Evolutionary conservation across 2,329 filamentous ascomycete species (phyloP).

Genomic region (Paraphaeosphaeria sporulosa): DNA sequence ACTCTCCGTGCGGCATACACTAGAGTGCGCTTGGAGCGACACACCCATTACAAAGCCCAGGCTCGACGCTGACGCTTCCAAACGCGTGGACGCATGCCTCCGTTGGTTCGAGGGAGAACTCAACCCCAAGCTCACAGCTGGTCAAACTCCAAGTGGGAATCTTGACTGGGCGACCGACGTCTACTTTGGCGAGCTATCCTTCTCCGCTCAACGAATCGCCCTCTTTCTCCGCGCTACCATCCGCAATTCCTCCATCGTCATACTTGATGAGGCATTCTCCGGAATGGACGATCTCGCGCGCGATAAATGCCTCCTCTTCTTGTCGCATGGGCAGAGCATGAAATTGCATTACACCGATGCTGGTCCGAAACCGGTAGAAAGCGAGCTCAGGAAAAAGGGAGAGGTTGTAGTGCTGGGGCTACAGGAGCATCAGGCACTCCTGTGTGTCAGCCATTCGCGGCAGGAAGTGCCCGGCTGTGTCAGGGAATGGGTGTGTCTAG

Average conservation of each 20-base stretch:
- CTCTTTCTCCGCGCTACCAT: constrained; percentile 72
- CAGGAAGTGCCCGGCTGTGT: constrained; percentile 89
- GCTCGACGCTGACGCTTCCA: constrained; percentile 64
- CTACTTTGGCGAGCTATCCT: constrained; percentile 77
- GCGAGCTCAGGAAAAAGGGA: constrained; percentile 49
- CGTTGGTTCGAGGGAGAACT: constrained; percentile 81
- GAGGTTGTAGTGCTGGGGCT: constrained; percentile 68
- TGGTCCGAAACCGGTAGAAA: constrained; percentile 49
- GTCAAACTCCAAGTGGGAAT: constrained; percentile 12
- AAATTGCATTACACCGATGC: constrained; percentile 43
- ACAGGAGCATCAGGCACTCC: constrained; percentile 75
- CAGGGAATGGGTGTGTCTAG: constrained; percentile 84
- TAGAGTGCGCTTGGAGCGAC: constrained; percentile 90
- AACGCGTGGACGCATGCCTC: constrained; percentile 73
- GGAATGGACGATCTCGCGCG: constrained; percentile 66
- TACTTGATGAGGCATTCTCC: constrained; percentile 61
- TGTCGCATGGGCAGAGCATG: constrained; percentile 60
- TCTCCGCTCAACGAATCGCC: constrained; percentile 82
- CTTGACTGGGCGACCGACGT: constrained; percentile 71
- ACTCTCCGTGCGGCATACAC: constrained; percentile 73
- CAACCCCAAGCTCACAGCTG: constrained; percentile 57
- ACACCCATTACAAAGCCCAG: constrained; percentile 78
- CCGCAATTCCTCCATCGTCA: constrained; percentile 55
- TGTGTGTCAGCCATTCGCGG: constrained; percentile 90
- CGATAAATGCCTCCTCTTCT: constrained; percentile 86